A percentile compares a stretch with the other conserved stretches of the same genome.
These are phyloP conservation scores for Phytophthora pinifolia DNA, from an alignment of 352 stramenopile species.

Conservation along the genomic window DNA sequence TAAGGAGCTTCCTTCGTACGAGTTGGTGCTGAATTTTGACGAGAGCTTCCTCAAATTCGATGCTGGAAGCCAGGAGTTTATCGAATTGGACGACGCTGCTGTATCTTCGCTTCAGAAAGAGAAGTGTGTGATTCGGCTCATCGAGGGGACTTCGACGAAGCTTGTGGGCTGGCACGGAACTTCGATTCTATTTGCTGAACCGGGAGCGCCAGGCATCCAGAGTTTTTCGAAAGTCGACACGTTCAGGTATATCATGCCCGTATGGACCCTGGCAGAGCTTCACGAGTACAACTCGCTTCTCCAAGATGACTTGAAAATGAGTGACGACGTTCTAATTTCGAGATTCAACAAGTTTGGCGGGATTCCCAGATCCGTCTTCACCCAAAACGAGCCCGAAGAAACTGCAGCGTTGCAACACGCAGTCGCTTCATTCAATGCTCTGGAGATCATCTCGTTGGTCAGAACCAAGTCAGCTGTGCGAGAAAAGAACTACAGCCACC, in stretches of 20 bases:
- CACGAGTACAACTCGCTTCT: conserved; percentile 8
- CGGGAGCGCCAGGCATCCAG: too few species aligned
- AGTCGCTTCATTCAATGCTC: conserved; percentile 8
- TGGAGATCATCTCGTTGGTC: conserved; percentile 7
- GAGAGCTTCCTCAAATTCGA: too few species aligned
- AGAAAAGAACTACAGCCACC: conserved; percentile 17
- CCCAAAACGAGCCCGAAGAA: not conserved
- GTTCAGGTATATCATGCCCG: conserved; percentile 8
- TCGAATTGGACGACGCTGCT: too few species aligned
- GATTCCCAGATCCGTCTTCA: conserved; percentile 11
- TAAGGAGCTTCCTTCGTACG: too few species aligned
- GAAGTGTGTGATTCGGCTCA: too few species aligned
- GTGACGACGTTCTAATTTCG: conserved; percentile 12
- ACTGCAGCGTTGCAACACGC: not conserved
- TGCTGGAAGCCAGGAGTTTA: too few species aligned
- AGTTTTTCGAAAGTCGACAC: too few species aligned
- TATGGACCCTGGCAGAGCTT: conserved; percentile 8
- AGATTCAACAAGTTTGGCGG: conserved; percentile 15
- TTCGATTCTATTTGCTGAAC: too few species aligned
- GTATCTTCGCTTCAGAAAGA: too few species aligned
- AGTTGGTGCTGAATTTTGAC: too few species aligned
- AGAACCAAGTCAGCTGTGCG: conserved; percentile 5
- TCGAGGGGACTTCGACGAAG: too few species aligned
- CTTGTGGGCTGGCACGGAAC: too few species aligned
- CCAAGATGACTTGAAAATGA: not conserved